Evolutionary conservation across 2,329 filamentous ascomycete species (phyloP).

Genomic region (Ceratocystis eucalypticola): DNA sequence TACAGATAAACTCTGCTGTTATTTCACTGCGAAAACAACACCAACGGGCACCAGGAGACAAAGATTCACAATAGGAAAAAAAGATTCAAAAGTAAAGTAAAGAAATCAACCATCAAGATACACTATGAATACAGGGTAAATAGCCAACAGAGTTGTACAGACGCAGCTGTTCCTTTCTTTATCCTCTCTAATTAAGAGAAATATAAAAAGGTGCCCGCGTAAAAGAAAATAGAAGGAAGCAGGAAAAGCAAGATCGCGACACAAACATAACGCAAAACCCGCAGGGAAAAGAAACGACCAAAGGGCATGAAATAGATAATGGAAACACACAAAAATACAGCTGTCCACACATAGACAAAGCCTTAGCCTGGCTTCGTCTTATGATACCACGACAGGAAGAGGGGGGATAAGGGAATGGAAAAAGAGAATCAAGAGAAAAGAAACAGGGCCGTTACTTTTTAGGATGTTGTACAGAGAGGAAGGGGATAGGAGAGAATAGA

Average conservation of each 20-base stretch:
- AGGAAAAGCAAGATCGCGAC: not conserved
- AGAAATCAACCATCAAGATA: slow-evolving; percentile 18
- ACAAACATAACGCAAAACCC: slow-evolving; percentile 6
- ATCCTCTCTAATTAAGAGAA: not conserved
- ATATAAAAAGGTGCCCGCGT: not conserved
- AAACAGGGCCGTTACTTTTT: slow-evolving; percentile 9
- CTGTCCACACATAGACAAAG: not conserved
- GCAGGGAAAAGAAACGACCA: not conserved
- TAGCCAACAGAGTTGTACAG: slow-evolving; percentile 14
- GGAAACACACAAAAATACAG: slow-evolving; percentile 11
- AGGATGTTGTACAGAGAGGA: slow-evolving; percentile 15
- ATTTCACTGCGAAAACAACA: not conserved
- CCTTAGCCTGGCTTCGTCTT: not conserved
- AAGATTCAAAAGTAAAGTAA: not conserved
- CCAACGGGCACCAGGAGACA: not conserved
- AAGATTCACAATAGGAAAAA: too few species aligned
- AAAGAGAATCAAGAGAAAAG: not conserved
- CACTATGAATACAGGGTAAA: slow-evolving; percentile 17
- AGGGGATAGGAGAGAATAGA: slow-evolving; percentile 16
- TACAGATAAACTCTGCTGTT: not conserved
- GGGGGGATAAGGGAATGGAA: not conserved
- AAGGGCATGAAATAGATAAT: not conserved
- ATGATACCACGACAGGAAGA: not conserved
- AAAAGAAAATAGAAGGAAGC: not conserved
- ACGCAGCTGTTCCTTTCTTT: not conserved